Base-by-base conservation (phyloP, 305 asterid species). In the Ilex paraguariensis region DNA sequence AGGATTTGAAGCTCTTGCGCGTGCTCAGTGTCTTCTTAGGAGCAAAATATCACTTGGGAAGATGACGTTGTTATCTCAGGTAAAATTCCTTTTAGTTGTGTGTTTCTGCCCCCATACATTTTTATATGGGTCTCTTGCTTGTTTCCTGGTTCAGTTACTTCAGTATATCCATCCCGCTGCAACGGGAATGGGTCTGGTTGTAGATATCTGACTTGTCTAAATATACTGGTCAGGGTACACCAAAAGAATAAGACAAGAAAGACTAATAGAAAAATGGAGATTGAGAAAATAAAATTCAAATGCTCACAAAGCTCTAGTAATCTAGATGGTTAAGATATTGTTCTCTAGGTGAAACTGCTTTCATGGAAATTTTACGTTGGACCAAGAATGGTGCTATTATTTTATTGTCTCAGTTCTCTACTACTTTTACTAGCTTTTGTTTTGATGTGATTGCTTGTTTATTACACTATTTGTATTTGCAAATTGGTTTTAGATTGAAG, bases 1-100 rank as follows among this genome's bases (percentile, higher is more conserved):
- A 80, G 99, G 97, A 66, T 94, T 94, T 82, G 98, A 94, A 83
- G 99, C 99, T 70, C 97, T 94, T 78, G 95, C 95, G 59, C 96
- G 95, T 71, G 99, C 99, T 75, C 99, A 87, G 59, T 79, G 93
- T 81, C 91, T 90, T 61, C 81, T 94, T 54, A 75, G 95, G 81
- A 94, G 97, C 81, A 87, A 86, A 77, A 73, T 63, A 67, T 88
- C 99, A 70, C 98, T 94, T 60, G 96, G 84, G 74, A 88, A 88
- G 90, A 79, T 89, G 90, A 81, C 75, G 54, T 62, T 94, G 70
- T 83, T 91, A 78, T 84, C 95, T 63, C 95, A 94, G 99, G 99
- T 91, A 73, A 70, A 55, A 60, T 51, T 73, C 65, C 51, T 54
- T 73, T 53, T 54, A 44, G 59, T 9, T 55, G 52, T 59, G 45